These are phyloP conservation scores for Heimioporus sp. DNA, from an alignment of 768 basidiomycete genomes.

Conservation along the genomic window DNA sequence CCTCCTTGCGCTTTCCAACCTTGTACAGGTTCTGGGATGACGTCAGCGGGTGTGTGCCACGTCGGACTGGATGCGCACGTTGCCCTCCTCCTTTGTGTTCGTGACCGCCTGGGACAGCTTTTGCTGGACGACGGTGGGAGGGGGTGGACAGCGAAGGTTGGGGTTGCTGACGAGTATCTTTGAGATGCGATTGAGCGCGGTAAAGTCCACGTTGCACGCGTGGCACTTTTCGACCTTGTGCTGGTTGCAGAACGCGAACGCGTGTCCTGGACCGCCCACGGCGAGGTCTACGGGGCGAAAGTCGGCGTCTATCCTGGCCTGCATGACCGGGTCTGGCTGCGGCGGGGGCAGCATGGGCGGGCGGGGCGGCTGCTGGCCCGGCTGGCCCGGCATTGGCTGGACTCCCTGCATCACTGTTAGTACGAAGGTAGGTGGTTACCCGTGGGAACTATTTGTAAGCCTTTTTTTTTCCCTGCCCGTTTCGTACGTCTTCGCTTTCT, in stretches of 20 bases:
- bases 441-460: conserved; percentile 22
- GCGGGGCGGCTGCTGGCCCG: conserved; percentile 29
- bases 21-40: conserved; percentile 72
- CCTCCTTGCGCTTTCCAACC: conserved; percentile 59
- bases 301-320: conserved; percentile 74
- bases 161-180: conserved; percentile 68
- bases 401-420: no score
- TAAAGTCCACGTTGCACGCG: conserved; percentile 72
- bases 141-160: conserved; percentile 74
- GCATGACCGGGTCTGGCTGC: conserved; percentile 66
- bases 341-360: conserved; percentile 46
- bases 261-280: conserved; percentile 51
- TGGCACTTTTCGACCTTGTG: conserved; percentile 77
- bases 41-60: conserved; percentile 10
- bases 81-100: conserved; percentile 90
- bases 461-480: conserved; percentile 27
- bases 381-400: conserved; percentile 48
- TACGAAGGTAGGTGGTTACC: no score
- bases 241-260: conserved; percentile 55
- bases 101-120: conserved; percentile 74
- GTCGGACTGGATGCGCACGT: conserved; percentile 51
- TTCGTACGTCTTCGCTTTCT: conserved; percentile 16
- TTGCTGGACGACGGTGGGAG: conserved; percentile 70
- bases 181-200: conserved; percentile 72
- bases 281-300: conserved; percentile 57